These are phyloP conservation scores for Colletotrichum lupini DNA, from an alignment of 2,329 filamentous ascomycete genomes.

Conservation along the genomic window DNA sequence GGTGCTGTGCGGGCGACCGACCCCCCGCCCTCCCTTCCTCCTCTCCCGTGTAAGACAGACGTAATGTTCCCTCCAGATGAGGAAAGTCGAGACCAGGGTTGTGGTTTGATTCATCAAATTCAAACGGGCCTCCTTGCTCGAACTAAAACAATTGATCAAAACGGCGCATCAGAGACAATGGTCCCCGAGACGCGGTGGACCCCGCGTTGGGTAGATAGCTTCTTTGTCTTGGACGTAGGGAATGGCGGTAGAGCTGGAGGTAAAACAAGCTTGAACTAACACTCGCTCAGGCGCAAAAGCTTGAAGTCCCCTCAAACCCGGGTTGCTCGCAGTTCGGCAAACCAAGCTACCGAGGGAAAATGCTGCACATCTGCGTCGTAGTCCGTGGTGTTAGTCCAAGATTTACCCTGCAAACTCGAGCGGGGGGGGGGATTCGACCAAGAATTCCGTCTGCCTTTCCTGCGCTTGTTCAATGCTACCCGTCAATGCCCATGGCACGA, in stretches of 20 bases:
- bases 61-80: neutral
- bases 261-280: slow-evolving; percentile 1
- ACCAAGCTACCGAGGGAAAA: neutral
- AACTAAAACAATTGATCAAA: neutral
- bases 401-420: slow-evolving; percentile 16
- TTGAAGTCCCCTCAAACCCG: neutral
- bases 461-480: neutral
- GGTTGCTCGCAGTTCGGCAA: neutral
- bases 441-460: slow-evolving; percentile 3
- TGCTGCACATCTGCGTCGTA: neutral
- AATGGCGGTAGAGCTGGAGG: neutral
- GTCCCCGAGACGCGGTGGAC: neutral
- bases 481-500: neutral
- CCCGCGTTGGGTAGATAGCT: neutral
- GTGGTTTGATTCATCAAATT: neutral
- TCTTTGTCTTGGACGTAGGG: neutral
- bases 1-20: neutral
- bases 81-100: neutral
- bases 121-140: slow-evolving; percentile 1
- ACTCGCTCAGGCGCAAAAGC: neutral
- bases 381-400: slow-evolving; percentile 7
- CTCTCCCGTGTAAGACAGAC: neutral
- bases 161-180: slow-evolving; percentile 13
- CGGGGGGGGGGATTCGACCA: slow-evolving; percentile 13
- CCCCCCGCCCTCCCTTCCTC: neutral